Evolutionary conservation across 2,329 filamentous ascomycete species (phyloP).

Genomic region (Exophiala aquamarina): DNA sequence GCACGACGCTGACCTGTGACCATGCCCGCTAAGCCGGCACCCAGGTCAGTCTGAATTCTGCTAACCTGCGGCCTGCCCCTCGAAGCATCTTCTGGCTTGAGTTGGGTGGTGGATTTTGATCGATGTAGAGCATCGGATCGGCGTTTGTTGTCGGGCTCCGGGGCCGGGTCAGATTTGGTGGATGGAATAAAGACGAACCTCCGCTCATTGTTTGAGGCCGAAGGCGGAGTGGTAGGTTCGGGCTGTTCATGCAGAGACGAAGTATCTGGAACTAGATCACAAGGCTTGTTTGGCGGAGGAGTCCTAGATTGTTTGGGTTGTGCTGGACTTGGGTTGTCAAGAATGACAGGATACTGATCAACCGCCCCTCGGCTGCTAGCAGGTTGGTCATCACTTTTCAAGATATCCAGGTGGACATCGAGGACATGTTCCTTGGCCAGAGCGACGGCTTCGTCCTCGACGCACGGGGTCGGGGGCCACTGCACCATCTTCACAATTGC

Average conservation of each 20-base stretch:
- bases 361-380: constrained; percentile 38
- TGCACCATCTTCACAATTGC: constrained; percentile 19
- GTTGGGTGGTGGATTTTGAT: constrained; percentile 23
- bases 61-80: constrained; percentile 25
- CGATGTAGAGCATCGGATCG: constrained; percentile 11
- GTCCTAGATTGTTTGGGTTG: not conserved
- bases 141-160: constrained; percentile 2
- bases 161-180: not conserved
- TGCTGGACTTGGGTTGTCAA: constrained; percentile 31
- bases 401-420: constrained; percentile 28
- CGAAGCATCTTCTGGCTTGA: constrained; percentile 4
- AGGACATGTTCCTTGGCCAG: constrained; percentile 40
- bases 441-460: constrained; percentile 46
- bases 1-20: constrained; percentile 17
- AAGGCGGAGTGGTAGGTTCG: constrained; percentile 3
- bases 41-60: constrained; percentile 26
- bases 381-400: constrained; percentile 28
- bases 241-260: not conserved
- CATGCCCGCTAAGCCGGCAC: constrained; percentile 16
- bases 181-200: constrained; percentile 20
- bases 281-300: not conserved
- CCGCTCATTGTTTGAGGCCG: constrained; percentile 15
- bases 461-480: constrained; percentile 45
- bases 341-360: constrained; percentile 46
- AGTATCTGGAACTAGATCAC: constrained; percentile 5